These are phyloP conservation scores for Dovyalis caffra DNA, from an alignment of 345 rosid genomes.

Conservation along the genomic window DNA sequence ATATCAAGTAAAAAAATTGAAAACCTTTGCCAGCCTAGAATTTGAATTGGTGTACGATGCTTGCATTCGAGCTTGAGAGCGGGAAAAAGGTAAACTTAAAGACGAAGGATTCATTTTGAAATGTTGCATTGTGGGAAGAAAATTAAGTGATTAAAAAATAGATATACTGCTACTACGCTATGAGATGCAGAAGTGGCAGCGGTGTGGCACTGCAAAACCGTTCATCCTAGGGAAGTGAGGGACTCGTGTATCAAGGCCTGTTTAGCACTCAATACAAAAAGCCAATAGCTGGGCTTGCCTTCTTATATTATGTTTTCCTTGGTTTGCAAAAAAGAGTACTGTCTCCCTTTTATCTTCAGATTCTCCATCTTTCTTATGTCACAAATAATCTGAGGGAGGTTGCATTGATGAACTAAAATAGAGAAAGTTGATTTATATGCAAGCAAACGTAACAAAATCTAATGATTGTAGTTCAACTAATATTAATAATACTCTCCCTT, in stretches of 20 bases:
- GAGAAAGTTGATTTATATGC: neutral
- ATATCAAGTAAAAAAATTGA: too few relatives aligned
- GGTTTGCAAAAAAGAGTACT: neutral
- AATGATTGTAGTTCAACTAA: too few relatives aligned
- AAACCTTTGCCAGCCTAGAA: too few relatives aligned
- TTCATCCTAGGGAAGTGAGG: conserved; percentile 7
- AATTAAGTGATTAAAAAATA: too few relatives aligned
- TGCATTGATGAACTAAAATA: neutral
- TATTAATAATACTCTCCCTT: too few relatives aligned
- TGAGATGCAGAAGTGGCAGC: neutral
- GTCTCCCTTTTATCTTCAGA: neutral
- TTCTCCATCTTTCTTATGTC: neutral
- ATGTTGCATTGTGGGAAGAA: too few relatives aligned
- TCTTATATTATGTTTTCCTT: neutral
- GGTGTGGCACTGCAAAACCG: neutral
- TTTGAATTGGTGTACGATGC: too few relatives aligned
- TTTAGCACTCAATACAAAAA: neutral
- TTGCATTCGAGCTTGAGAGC: too few relatives aligned
- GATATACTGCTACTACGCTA: too few relatives aligned
- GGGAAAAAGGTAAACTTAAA: too few relatives aligned
- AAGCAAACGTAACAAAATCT: neutral
- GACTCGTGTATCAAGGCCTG: conserved; percentile 1
- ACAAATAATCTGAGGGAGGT: neutral
- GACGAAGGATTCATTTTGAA: too few relatives aligned
- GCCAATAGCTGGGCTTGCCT: neutral